phyloP scores from a whole-genome alignment of 2,329 filamentous ascomycete species.

The Botrytis aclada region DNA sequence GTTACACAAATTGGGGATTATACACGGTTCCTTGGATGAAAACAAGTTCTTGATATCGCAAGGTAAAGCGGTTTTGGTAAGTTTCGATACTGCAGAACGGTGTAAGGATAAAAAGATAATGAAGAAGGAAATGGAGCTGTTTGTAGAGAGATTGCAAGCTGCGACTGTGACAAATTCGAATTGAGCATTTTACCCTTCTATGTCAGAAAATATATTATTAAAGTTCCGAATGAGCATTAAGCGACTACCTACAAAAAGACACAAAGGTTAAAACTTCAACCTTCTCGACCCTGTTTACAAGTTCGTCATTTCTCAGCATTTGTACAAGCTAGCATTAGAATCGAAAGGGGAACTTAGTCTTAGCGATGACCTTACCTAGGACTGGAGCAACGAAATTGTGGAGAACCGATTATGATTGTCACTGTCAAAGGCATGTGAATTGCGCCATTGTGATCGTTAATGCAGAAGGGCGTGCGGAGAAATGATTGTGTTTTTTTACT shows the following conservation, averaged over 20 bases:
- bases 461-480: background rate
- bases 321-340: background rate
- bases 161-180: background rate
- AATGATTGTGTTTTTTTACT: background rate
- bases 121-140: conserved; percentile 8
- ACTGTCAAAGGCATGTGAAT: background rate
- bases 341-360: conserved; percentile 8
- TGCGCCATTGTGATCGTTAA: background rate
- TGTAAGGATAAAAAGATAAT: conserved; percentile 13
- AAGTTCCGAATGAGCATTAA: background rate
- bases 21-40: conserved; percentile 41
- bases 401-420: background rate
- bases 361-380: background rate
- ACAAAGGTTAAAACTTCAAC: background rate
- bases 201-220: background rate
- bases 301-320: background rate
- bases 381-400: background rate
- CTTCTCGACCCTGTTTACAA: background rate
- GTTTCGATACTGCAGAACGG: conserved; percentile 37
- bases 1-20: conserved; percentile 40
- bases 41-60: conserved; percentile 40
- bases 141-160: conserved; percentile 11
- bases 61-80: conserved; percentile 36
- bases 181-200: background rate
- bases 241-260: too few relatives aligned